Conservation (phyloP, 305 asterid genomes). For the Fraxinus angustifolia region DNA sequence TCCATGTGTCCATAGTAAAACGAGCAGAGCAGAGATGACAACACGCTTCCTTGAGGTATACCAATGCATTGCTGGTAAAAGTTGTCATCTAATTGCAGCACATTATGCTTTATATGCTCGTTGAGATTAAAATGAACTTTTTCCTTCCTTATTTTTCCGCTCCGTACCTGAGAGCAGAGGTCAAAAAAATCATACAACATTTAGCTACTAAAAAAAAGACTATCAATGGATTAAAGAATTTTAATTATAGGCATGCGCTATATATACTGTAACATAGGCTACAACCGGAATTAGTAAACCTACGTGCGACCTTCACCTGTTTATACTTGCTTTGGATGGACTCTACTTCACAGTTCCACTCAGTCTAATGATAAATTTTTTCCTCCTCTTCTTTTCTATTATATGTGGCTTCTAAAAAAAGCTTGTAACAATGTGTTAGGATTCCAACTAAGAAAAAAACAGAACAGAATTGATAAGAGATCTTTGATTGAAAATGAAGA, state of each 20-base stretch:
- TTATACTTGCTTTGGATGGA: not conserved
- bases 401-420: not conserved
- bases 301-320: not conserved
- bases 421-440: not conserved
- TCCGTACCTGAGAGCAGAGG: slow-evolving; percentile 34
- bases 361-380: not conserved
- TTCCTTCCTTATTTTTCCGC: slow-evolving; percentile 44
- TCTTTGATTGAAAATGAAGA: too few species aligned
- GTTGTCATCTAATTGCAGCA: slow-evolving; percentile 46
- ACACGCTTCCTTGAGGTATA: slow-evolving; percentile 85
- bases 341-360: not conserved
- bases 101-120: slow-evolving; percentile 67
- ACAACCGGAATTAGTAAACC: not conserved
- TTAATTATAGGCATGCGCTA: slow-evolving; percentile 1
- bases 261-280: not conserved
- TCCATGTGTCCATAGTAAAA: slow-evolving; percentile 83
- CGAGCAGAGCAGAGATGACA: slow-evolving; percentile 82
- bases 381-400: not conserved
- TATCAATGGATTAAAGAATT: not conserved
- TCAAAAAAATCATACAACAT: slow-evolving; percentile 9
- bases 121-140: slow-evolving; percentile 39
- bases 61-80: slow-evolving; percentile 75
- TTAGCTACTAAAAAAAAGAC: not conserved
- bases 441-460: too few species aligned
- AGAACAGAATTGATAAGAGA: too few species aligned